Evolutionary conservation across 257 asterid genomes (phyloP).

Genomic region (Salvia hispanica): DNA sequence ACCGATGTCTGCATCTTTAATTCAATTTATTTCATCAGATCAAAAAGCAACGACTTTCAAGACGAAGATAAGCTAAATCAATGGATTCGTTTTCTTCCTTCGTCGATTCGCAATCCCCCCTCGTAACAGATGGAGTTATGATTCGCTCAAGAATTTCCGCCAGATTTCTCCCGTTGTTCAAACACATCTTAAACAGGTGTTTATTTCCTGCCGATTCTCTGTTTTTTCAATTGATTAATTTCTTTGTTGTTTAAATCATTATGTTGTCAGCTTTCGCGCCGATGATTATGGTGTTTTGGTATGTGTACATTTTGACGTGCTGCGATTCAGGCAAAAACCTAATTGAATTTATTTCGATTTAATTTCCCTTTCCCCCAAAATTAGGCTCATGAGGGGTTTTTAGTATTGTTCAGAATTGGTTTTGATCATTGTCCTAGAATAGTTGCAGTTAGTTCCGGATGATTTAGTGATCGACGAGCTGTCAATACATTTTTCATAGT

Average conservation of each 20-base stretch:
- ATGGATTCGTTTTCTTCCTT: conserved; percentile 84
- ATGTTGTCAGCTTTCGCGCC: not conserved
- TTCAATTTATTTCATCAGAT: not conserved
- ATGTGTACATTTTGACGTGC: too few relatives aligned
- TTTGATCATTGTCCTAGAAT: not conserved
- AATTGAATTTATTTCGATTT: not conserved
- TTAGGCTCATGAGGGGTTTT: not conserved
- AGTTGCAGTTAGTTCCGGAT: not conserved
- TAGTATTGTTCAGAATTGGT: not conserved
- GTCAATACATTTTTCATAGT: not conserved
- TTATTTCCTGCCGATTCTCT: not conserved
- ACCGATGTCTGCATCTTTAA: not conserved
- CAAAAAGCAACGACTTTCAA: not conserved
- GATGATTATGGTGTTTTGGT: conserved; percentile 2
- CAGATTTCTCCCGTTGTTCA: conserved; percentile 93
- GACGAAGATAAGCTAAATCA: not conserved
- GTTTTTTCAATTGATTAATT: not conserved
- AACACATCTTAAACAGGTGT: conserved; percentile 84
- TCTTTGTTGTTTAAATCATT: not conserved
- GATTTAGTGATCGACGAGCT: not conserved
- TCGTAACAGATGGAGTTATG: conserved; percentile 70
- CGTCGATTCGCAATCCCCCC: conserved; percentile 59
- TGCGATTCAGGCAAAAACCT: not conserved
- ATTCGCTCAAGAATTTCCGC: conserved; percentile 82
- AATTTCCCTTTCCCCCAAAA: too few relatives aligned